These are phyloP conservation scores for Teunomyces lycoperdinae DNA, from an alignment of 805 yeast genomes.

Conservation along the genomic window DNA sequence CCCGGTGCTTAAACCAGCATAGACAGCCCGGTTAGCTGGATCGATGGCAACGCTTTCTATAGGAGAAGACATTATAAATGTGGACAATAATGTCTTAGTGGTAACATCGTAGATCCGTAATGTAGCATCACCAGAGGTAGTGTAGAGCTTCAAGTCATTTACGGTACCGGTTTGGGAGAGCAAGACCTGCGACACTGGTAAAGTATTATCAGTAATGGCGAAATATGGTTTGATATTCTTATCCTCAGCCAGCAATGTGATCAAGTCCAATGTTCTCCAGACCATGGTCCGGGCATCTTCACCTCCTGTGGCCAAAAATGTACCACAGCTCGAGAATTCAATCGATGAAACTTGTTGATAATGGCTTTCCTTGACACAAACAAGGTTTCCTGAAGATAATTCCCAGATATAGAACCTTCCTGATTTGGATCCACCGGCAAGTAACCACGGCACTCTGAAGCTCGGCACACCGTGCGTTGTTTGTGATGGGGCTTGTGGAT, in stretches of 20 bases:
- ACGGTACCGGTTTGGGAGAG: slow-evolving; percentile 49
- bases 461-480: slow-evolving; percentile 28
- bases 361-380: slow-evolving; percentile 76
- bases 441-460: slow-evolving; percentile 56
- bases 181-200: slow-evolving; percentile 49
- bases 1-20: slow-evolving; percentile 69
- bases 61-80: slow-evolving; percentile 65
- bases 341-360: slow-evolving; percentile 70
- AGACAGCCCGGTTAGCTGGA: slow-evolving; percentile 74
- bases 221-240: slow-evolving; percentile 52
- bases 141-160: slow-evolving; percentile 60
- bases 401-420: slow-evolving; percentile 90
- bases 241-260: slow-evolving; percentile 30
- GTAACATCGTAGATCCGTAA: slow-evolving; percentile 64
- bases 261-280: slow-evolving; percentile 68
- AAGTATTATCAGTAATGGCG: slow-evolving; percentile 59
- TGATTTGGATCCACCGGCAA: slow-evolving; percentile 70
- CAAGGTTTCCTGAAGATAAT: slow-evolving; percentile 66
- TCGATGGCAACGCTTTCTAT: slow-evolving; percentile 63
- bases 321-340: slow-evolving; percentile 57
- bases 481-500: slow-evolving; percentile 24
- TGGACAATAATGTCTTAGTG: slow-evolving; percentile 50
- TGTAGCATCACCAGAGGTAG: slow-evolving; percentile 74
- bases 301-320: slow-evolving; percentile 71
- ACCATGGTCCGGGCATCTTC: slow-evolving; percentile 74